A percentile compares a stretch with the other conserved stretches of the same genome.
These are phyloP conservation scores for Trypanosoma cruzi DNA, from an alignment of 208 protist genomes.

Conservation along the genomic window DNA sequence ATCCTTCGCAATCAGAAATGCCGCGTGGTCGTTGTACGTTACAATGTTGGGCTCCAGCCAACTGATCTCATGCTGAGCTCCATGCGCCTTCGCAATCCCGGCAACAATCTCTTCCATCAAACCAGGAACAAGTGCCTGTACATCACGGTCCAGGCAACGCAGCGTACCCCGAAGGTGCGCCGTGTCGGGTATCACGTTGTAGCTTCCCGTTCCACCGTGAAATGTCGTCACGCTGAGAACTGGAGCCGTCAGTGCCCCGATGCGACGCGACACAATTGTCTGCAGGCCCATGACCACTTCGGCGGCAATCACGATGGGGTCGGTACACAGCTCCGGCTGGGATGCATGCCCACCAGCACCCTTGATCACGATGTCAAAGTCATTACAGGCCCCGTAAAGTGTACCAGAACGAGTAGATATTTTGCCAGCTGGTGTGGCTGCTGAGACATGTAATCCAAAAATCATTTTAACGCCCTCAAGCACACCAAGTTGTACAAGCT, in stretches of 20 bases:
- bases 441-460: not conserved
- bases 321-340: constrained; percentile 64
- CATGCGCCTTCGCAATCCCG: constrained; percentile 65
- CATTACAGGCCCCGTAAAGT: constrained; percentile 43
- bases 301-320: constrained; percentile 64
- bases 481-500: constrained; percentile 47
- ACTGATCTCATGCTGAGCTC: constrained; percentile 56
- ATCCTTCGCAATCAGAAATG: constrained; percentile 54
- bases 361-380: constrained; percentile 72
- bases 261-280: constrained; percentile 66
- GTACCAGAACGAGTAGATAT: not conserved
- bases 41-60: constrained; percentile 87
- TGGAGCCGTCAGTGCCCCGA: constrained; percentile 55
- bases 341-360: constrained; percentile 71
- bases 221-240: constrained; percentile 73
- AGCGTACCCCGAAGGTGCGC: constrained; percentile 72
- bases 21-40: constrained; percentile 75
- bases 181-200: constrained; percentile 77
- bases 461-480: constrained; percentile 40
- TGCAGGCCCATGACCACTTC: constrained; percentile 61
- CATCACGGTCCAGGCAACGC: constrained; percentile 65
- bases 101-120: constrained; percentile 73
- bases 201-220: constrained; percentile 54
- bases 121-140: constrained; percentile 54
- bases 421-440: not conserved